phyloP scores from a whole-genome alignment of 2,329 filamentous ascomycete species.

The Aureobasidium sp. region DNA sequence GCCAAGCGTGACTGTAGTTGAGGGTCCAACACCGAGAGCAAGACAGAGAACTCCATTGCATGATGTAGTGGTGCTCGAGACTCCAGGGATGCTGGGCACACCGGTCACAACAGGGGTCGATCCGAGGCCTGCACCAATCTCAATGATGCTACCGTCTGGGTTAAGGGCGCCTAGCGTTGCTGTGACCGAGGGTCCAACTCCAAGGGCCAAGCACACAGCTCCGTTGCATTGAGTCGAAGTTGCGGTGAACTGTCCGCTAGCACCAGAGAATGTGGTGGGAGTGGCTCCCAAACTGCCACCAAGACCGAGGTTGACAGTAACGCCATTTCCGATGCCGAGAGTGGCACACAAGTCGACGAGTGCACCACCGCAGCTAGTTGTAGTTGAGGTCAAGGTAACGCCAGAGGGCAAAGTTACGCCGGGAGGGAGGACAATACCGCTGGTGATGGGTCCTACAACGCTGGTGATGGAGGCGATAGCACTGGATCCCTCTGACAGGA shows the following conservation, averaged over 20 bases:
- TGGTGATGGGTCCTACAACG: background rate
- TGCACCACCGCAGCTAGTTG: background rate
- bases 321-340: background rate
- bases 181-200: background rate
- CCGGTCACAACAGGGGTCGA: background rate
- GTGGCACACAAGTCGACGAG: background rate
- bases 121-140: background rate
- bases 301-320: background rate
- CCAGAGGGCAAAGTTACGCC: background rate
- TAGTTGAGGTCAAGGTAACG: background rate
- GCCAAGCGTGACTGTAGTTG: background rate
- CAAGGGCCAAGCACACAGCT: background rate
- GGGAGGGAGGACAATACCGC: too few species aligned
- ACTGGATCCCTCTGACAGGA: background rate
- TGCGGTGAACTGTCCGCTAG: background rate
- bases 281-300: background rate
- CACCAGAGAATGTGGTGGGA: background rate
- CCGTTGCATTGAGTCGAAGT: background rate
- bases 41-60: background rate
- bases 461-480: background rate
- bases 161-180: background rate
- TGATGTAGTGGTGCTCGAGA: background rate
- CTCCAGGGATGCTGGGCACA: background rate
- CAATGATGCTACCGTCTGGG: background rate
- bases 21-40: background rate